Conservation (phyloP, 1,284 basidiomycete species). For the Cryptococcus sp. region DNA sequence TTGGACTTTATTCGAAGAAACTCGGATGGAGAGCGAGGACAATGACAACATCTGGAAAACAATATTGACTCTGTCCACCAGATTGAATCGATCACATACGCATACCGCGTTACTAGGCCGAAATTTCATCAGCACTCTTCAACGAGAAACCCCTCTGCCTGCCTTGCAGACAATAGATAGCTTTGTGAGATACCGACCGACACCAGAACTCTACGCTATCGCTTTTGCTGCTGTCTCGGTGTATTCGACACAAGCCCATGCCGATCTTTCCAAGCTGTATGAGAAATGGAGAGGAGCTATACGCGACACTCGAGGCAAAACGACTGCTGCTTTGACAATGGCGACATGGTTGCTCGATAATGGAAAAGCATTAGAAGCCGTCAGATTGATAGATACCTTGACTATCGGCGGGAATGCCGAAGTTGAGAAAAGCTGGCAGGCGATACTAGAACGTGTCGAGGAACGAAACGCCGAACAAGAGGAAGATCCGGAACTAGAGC, state of each 20-base stretch:
- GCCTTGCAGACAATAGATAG: background rate
- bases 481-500: background rate
- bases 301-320: constrained; percentile 10
- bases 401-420: constrained; percentile 22
- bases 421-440: constrained; percentile 16
- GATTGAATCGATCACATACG: background rate
- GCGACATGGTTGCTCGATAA: constrained; percentile 20
- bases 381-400: constrained; percentile 21
- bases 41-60: background rate
- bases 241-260: background rate
- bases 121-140: constrained; percentile 2
- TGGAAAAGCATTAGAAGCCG: constrained; percentile 22
- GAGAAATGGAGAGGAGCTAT: constrained; percentile 22
- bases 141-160: background rate
- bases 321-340: constrained; percentile 22
- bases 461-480: background rate
- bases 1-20: constrained; percentile 21
- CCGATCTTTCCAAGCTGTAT: constrained; percentile 21
- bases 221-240: constrained; percentile 19
- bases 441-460: constrained; percentile 20
- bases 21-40: background rate
- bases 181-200: constrained; percentile 18
- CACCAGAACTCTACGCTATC: constrained; percentile 13
- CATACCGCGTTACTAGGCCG: constrained; percentile 1
- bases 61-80: constrained; percentile 1